Percentiles rank a stretch among this genome's conserved stretches.
Conservation (phyloP, 129 eudicot species). For the Lactuca sativa region DNA sequence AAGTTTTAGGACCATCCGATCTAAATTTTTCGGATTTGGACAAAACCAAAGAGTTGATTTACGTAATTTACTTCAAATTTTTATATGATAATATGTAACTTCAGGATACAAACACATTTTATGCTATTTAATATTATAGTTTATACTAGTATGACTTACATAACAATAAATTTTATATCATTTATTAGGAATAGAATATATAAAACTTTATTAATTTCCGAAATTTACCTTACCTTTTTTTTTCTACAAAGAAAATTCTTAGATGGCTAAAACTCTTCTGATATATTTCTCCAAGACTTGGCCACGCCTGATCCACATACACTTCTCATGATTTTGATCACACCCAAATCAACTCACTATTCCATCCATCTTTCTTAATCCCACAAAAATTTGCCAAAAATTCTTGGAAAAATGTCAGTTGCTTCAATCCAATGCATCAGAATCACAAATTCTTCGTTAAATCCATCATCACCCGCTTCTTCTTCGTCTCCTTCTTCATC, state of each 20-base stretch:
- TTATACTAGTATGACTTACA: neutral
- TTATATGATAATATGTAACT: no score
- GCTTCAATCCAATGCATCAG: slow-evolving; percentile 64
- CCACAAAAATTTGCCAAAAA: slow-evolving; percentile 2
- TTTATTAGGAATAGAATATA: neutral
- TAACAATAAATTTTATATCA: neutral
- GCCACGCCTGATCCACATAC: slow-evolving; percentile 58
- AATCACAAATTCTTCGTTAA: slow-evolving; percentile 38
- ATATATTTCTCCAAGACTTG: slow-evolving; percentile 44
- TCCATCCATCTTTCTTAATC: slow-evolving; percentile 13
- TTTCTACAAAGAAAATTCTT: neutral
- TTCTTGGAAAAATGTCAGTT: slow-evolving; percentile 55
- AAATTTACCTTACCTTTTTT: neutral
- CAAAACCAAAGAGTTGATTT: no score
- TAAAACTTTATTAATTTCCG: neutral
- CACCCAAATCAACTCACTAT: slow-evolving; percentile 16
- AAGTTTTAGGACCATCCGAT: no score
- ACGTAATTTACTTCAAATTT: no score
- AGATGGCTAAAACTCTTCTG: slow-evolving; percentile 16
- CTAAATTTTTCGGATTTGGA: no score
- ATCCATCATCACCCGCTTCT: slow-evolving; percentile 12
- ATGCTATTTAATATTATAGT: no score
- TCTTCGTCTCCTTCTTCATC: slow-evolving; percentile 39
- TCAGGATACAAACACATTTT: no score
- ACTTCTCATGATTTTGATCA: neutral